Conservation (phyloP, 2,329 filamentous ascomycete genomes). For the Ophiostoma australiae region DNA sequence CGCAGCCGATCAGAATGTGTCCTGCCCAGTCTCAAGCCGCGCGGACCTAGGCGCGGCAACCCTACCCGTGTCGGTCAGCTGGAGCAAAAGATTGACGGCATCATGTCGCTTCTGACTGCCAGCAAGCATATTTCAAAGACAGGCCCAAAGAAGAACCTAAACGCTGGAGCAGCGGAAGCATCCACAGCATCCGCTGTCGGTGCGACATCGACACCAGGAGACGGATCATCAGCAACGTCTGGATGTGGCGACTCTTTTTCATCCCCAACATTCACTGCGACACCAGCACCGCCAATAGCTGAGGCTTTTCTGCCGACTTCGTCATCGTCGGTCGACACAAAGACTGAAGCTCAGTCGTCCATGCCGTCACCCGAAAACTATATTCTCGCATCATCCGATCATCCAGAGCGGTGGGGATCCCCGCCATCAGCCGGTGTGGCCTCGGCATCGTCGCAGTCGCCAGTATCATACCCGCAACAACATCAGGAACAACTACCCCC, state of each 20-base stretch:
- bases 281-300: background rate
- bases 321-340: background rate
- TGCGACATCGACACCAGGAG: background rate
- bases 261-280: constrained; percentile 1
- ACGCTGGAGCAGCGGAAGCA: background rate
- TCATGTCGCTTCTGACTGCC: constrained; percentile 37
- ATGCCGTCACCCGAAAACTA: constrained; percentile 5
- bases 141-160: background rate
- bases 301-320: background rate
- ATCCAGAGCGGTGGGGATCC: constrained; percentile 11
- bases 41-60: constrained; percentile 28
- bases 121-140: constrained; percentile 30
- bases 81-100: constrained; percentile 39
- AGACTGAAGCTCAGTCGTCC: background rate
- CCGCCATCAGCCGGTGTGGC: constrained; percentile 6
- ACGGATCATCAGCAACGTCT: constrained; percentile 1
- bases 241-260: background rate
- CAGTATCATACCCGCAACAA: background rate
- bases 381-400: constrained; percentile 19
- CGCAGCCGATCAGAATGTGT: constrained; percentile 27
- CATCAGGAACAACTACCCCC: background rate
- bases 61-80: constrained; percentile 36
- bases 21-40: constrained; percentile 28
- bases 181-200: background rate
- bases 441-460: background rate